Evolutionary conservation across 2,329 filamentous ascomycete genomes (phyloP).

Genomic region (Knoxdaviesia proteae): DNA sequence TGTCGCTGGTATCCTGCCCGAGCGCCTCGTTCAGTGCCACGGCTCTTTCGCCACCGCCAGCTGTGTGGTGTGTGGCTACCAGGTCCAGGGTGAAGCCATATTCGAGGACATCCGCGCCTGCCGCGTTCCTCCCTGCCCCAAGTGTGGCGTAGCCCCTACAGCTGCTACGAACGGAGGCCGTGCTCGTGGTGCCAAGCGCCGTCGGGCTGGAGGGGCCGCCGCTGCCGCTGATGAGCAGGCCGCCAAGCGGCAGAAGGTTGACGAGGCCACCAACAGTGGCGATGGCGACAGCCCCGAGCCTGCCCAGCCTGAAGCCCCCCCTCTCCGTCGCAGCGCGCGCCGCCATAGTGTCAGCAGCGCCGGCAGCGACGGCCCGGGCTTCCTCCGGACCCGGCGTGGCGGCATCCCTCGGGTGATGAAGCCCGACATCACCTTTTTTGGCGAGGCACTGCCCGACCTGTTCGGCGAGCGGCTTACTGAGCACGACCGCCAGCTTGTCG

Average conservation of each 20-base stretch:
- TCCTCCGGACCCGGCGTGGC: constrained; percentile 31
- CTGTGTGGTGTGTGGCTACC: constrained; percentile 62
- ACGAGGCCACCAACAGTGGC: no score
- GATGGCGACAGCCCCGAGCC: no score
- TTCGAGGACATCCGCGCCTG: constrained; percentile 61
- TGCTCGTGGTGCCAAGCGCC: constrained; percentile 13
- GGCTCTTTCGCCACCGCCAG: constrained; percentile 86
- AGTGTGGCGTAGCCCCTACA: constrained; percentile 28
- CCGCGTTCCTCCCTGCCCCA: constrained; percentile 55
- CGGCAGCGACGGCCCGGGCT: constrained; percentile 13
- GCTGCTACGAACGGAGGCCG: constrained; percentile 4
- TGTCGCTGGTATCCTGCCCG: constrained; percentile 58
- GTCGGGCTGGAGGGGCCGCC: constrained; percentile 18
- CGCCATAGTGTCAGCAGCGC: constrained; percentile 15
- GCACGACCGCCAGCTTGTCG: constrained; percentile 58
- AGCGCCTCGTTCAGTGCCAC: constrained; percentile 87
- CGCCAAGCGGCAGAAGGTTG: constrained; percentile 1
- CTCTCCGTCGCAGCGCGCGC: neutral
- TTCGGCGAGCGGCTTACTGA: constrained; percentile 69
- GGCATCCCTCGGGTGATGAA: constrained; percentile 64
- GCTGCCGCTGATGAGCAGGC: constrained; percentile 9
- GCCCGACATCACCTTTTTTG: constrained; percentile 96
- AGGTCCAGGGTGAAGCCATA: constrained; percentile 55
- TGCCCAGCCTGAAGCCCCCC: neutral
- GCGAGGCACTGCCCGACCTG: constrained; percentile 65